phyloP scores from a whole-genome alignment of 1,139 yeast genomes.

The Casaregolazyma lundiana region DNA sequence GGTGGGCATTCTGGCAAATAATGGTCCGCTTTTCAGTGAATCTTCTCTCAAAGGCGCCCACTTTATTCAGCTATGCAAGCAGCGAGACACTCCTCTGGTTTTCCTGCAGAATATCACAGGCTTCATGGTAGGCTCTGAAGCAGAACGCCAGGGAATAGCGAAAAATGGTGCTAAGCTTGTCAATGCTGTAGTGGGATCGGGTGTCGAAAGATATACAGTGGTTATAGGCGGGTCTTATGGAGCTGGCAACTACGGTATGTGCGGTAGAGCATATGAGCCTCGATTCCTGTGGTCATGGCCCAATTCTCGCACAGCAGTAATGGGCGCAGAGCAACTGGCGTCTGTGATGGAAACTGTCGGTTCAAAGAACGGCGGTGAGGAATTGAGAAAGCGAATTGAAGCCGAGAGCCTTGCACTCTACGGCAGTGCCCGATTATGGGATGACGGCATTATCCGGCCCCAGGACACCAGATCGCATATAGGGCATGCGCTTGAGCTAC shows the following conservation, averaged over 20 bases:
- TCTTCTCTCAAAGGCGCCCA: conserved; percentile 35
- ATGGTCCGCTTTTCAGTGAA: conserved; percentile 34
- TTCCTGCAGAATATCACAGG: conserved; percentile 36
- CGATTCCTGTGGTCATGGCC: conserved; percentile 36
- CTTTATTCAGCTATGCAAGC: conserved; percentile 34
- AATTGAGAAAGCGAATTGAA: conserved; percentile 30
- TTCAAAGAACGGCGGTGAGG: conserved; percentile 23
- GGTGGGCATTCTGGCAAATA: conserved; percentile 35
- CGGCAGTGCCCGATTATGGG: conserved; percentile 35
- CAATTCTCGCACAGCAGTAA: conserved; percentile 34
- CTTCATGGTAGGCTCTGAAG: conserved; percentile 36
- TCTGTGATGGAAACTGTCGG: conserved; percentile 34
- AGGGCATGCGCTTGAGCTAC: conserved; percentile 33
- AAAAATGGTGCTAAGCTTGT: conserved; percentile 36
- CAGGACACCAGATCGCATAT: conserved; percentile 32
- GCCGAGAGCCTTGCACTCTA: conserved; percentile 30
- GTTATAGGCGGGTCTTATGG: conserved; percentile 36
- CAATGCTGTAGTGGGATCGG: conserved; percentile 35
- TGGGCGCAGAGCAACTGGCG: conserved; percentile 37
- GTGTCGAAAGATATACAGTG: conserved; percentile 34
- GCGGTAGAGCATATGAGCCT: conserved; percentile 36
- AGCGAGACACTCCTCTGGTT: conserved; percentile 33
- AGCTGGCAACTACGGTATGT: conserved; percentile 37
- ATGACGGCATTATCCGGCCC: conserved; percentile 35
- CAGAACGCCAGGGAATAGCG: conserved; percentile 36